Evolutionary conservation across 2,329 filamentous ascomycete genomes (phyloP).

Genomic region (Capronia americana): DNA sequence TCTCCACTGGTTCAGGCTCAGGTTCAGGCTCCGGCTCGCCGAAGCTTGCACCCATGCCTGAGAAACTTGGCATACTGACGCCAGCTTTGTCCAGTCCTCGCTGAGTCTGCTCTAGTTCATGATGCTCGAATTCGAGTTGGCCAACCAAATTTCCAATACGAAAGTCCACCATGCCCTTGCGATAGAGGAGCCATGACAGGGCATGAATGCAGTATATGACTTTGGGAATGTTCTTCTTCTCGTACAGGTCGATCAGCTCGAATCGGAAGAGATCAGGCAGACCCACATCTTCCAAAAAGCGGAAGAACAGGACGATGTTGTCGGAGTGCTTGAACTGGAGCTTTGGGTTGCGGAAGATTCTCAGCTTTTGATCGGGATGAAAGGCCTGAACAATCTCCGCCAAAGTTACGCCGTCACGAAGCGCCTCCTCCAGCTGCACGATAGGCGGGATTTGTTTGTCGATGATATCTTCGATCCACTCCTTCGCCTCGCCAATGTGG

Average conservation of each 20-base stretch:
- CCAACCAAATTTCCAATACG: slow-evolving; percentile 96
- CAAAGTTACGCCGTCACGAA: slow-evolving; percentile 90
- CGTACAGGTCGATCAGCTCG: slow-evolving; percentile 95
- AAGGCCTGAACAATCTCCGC: slow-evolving; percentile 93
- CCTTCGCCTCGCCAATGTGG: slow-evolving; percentile 97
- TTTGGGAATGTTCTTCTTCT: slow-evolving; percentile 99
- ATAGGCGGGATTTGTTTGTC: slow-evolving; percentile 86
- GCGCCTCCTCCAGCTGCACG: slow-evolving; percentile 88
- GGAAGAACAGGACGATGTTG: slow-evolving; percentile 96
- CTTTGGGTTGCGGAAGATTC: slow-evolving; percentile 84
- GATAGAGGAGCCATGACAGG: slow-evolving; percentile 93
- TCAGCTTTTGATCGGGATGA: slow-evolving; percentile 74
- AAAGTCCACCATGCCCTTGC: slow-evolving; percentile 93
- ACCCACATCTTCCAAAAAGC: slow-evolving; percentile 88
- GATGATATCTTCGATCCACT: slow-evolving; percentile 96
- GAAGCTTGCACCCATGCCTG: slow-evolving; percentile 95
- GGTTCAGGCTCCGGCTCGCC: slow-evolving; percentile 76
- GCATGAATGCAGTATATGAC: slow-evolving; percentile 99
- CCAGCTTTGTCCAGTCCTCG: slow-evolving; percentile 96
- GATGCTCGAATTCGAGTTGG: slow-evolving; percentile 95
- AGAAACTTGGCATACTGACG: slow-evolving; percentile 95
- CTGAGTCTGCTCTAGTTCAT: slow-evolving; percentile 95
- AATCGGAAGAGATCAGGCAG: slow-evolving; percentile 95
- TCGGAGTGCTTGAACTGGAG: slow-evolving; percentile 96
- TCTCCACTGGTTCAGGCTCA: slow-evolving; percentile 74